Evolutionary conservation across 176 grass and related monocot genomes (phyloP).

Genomic region (Carex littledalei): DNA sequence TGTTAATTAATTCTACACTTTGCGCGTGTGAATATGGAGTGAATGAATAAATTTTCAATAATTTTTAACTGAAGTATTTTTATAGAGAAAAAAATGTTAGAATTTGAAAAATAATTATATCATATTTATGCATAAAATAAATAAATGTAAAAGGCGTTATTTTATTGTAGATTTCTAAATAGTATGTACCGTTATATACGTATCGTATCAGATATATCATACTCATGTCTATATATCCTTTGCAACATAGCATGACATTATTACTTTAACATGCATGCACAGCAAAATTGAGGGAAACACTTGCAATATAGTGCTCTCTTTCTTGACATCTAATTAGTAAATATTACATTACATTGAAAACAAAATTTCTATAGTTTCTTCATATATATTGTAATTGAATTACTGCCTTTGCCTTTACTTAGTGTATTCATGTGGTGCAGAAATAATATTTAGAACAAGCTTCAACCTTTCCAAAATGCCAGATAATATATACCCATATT

Average conservation of each 20-base stretch:
- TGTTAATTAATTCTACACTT: too few species aligned
- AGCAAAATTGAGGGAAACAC: background rate
- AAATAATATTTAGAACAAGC: background rate
- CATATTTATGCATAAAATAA: too few species aligned
- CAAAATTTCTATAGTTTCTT: background rate
- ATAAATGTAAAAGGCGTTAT: too few species aligned
- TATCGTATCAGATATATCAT: too few species aligned
- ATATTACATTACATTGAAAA: background rate
- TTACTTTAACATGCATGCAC: background rate
- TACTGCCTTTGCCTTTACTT: background rate
- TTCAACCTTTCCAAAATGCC: background rate
- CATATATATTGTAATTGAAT: background rate
- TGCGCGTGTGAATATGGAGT: too few species aligned
- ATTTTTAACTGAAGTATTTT: too few species aligned
- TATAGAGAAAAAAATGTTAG: too few species aligned
- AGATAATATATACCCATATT: background rate
- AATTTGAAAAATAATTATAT: too few species aligned
- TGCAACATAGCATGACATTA: background rate
- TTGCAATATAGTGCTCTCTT: background rate
- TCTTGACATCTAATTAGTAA: background rate
- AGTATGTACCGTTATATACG: too few species aligned
- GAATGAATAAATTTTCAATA: too few species aligned
- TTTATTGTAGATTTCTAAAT: too few species aligned
- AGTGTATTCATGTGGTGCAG: background rate
- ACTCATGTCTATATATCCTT: too few species aligned